Percentiles rank a stretch among this genome's conserved stretches.
phyloP scores from a whole-genome alignment of 164 flowering plant species.

The Warburgia ugandensis region DNA sequence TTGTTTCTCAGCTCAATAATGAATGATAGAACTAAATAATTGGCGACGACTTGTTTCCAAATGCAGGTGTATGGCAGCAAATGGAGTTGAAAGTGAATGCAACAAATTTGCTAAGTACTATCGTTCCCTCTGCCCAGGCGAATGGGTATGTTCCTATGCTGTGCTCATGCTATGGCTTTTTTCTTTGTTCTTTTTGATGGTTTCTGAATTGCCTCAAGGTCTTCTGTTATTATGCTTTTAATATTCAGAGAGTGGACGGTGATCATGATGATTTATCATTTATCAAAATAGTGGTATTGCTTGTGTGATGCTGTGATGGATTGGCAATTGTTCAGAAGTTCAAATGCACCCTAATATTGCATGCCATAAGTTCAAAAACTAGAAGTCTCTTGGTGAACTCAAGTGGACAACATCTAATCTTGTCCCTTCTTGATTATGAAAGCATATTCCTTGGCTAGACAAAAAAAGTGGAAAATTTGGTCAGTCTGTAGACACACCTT shows the following conservation, averaged over 20 bases:
- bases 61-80: constrained; percentile 75
- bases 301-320: too few species aligned
- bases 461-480: too few species aligned
- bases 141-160: constrained; percentile 63
- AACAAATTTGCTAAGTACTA: constrained; percentile 72
- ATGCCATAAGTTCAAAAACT: too few species aligned
- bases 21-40: background rate
- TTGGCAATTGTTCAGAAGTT: too few species aligned
- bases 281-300: too few species aligned
- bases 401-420: too few species aligned
- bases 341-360: too few species aligned
- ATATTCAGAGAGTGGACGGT: background rate
- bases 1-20: background rate
- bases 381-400: too few species aligned
- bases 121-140: constrained; percentile 91
- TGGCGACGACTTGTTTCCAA: background rate
- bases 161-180: background rate
- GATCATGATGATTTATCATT: background rate
- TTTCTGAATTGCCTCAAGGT: background rate
- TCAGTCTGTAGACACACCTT: too few species aligned
- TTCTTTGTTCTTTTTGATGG: background rate
- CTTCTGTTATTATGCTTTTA: background rate
- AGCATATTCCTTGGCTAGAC: too few species aligned
- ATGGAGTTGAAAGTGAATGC: constrained; percentile 84
- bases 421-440: too few species aligned